Conservation (phyloP, 139 green algal species). For the Dunaliella sp. region DNA sequence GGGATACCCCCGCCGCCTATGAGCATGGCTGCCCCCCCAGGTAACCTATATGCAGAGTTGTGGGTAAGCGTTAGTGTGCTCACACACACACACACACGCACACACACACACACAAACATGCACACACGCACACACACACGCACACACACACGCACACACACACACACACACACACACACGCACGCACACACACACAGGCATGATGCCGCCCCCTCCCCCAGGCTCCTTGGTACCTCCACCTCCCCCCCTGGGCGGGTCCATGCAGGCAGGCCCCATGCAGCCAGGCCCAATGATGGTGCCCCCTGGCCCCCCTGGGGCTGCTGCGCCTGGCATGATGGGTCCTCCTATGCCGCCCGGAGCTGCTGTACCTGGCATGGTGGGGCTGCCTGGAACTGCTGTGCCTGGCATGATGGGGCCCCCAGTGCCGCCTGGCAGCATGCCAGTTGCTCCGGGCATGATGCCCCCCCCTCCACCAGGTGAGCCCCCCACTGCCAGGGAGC, state of each 20-base stretch:
- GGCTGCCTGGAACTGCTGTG: background rate
- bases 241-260: too few species aligned
- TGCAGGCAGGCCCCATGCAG: background rate
- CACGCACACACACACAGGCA: background rate
- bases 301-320: background rate
- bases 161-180: background rate
- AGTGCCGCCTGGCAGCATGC: background rate
- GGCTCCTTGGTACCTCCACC: too few species aligned
- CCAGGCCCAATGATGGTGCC: too few species aligned
- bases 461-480: too few species aligned
- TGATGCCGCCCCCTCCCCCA: too few species aligned
- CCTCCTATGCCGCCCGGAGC: background rate
- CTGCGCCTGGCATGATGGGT: background rate
- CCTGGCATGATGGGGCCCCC: conserved; percentile 14
- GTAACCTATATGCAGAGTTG: too few species aligned
- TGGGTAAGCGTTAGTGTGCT: too few species aligned
- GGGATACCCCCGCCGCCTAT: too few species aligned
- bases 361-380: background rate
- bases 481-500: too few species aligned
- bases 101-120: background rate
- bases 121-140: background rate
- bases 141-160: background rate
- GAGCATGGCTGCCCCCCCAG: too few species aligned
- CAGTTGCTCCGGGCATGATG: background rate
- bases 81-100: background rate